phyloP scores from a whole-genome alignment of 1,139 yeast genomes.

The Hyphopichia buzzinii region DNA sequence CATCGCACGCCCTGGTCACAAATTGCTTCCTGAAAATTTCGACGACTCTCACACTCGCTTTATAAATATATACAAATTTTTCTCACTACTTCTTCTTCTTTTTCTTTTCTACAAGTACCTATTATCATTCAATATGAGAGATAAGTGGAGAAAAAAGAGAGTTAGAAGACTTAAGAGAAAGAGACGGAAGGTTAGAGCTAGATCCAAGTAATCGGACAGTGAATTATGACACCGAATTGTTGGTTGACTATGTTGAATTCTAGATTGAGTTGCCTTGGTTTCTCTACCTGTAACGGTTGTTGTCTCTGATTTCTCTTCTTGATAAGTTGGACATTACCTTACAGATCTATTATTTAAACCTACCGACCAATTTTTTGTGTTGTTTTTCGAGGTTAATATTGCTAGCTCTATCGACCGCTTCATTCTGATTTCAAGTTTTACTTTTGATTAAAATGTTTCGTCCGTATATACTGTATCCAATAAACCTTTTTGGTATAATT shows the following conservation, averaged over 20 bases:
- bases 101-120: conserved; percentile 12
- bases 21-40: conserved; percentile 1
- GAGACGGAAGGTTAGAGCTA: conserved; percentile 99
- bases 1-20: background rate
- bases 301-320: background rate
- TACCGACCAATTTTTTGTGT: background rate
- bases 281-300: background rate
- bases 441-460: conserved; percentile 4
- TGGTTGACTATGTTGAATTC: background rate
- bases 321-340: too few species aligned
- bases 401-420: conserved; percentile 6
- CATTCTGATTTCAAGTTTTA: conserved; percentile 5
- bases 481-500: conserved; percentile 4
- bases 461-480: conserved; percentile 5
- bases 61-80: conserved; percentile 5
- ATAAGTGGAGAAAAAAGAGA: conserved; percentile 99
- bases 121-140: conserved; percentile 63
- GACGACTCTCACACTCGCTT: conserved; percentile 5
- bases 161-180: conserved; percentile 99
- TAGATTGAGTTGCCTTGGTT: background rate
- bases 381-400: conserved; percentile 5
- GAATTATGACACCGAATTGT: conserved; percentile 1
- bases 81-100: conserved; percentile 4
- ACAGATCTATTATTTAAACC: background rate
- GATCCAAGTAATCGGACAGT: conserved; percentile 84